Evolutionary conservation across 768 basidiomycete genomes (phyloP), one percentile per base, ranked within the genome.

Genomic region (Tulasnella sp.): DNA sequence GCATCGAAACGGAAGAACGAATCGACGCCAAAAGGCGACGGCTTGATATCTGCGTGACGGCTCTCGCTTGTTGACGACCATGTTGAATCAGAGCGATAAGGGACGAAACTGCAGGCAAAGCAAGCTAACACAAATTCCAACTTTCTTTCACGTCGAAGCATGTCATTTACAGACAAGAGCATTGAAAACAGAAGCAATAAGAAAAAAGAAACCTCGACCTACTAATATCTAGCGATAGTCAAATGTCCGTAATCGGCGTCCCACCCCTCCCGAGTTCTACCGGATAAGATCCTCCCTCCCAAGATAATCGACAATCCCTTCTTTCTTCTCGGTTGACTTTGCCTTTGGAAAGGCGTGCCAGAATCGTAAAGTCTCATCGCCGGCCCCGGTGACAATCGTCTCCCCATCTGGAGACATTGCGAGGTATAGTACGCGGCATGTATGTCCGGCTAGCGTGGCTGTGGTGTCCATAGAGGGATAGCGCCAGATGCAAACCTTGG

Each of bases 331-430:
- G 7, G 69, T 73, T 44, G 82, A 80, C 67, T 80, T 78, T 61
- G 67, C 51, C 75, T 82, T 82, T 35, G 93, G 93, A 82, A 99
- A 98, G 0, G 95, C 96, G 83, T 95, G 97, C 97, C 97, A 99
- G 84, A 99, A 99, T 80, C 96, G 85, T 75, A 99, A 85, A 4
- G 97, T 99, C 85, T 99, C 97, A 83, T 99, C 97, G 0, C 97
- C 97, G 0, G 97, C 97, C 20, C 97, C 97, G 0, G 96, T 99
- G 37, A 98, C 98, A 80, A 99, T 98, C 0, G 96, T 99, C 85
- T 97, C 95, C 23, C 96, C 96, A 81, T 98, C 96, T 0, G 96
- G 96, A 82, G 92, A 93, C 94, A 96, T 96, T 4, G 96, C 96
- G n/a, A 98, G 91, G 83, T 97, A 97, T 44, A 98, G 86, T 23